phyloP scores from a whole-genome alignment of 768 basidiomycete species.

The Lactarius akahatsu region DNA sequence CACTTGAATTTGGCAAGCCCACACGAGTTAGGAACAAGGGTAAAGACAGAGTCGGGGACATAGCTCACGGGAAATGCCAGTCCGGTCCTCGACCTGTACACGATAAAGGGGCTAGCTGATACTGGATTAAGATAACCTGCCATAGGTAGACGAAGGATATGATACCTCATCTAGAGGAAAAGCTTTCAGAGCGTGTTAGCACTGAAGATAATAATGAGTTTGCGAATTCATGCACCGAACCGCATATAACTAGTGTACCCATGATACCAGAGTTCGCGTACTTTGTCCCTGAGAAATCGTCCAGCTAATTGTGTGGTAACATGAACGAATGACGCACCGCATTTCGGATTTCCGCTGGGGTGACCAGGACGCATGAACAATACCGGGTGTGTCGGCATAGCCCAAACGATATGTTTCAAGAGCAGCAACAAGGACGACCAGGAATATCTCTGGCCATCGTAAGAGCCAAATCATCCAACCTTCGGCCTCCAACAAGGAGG shows the following conservation, averaged over 20 bases:
- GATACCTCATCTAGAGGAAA: constrained; percentile 82
- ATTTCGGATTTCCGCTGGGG: constrained; percentile 53
- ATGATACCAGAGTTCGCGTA: constrained; percentile 84
- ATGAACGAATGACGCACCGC: constrained; percentile 44
- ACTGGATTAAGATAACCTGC: constrained; percentile 10
- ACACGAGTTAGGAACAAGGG: constrained; percentile 21
- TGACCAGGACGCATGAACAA: constrained; percentile 46
- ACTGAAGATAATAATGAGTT: constrained; percentile 26
- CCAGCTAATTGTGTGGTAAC: not conserved
- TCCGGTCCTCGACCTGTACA: constrained; percentile 88
- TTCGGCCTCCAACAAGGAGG: constrained; percentile 22
- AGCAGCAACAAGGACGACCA: constrained; percentile 41
- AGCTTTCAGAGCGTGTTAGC: constrained; percentile 44
- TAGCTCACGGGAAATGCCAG: constrained; percentile 73
- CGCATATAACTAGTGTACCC: constrained; percentile 89
- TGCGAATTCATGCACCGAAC: constrained; percentile 50
- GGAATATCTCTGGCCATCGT: constrained; percentile 52
- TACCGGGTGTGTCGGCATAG: constrained; percentile 14
- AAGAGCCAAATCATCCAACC: constrained; percentile 42
- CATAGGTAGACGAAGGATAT: constrained; percentile 15
- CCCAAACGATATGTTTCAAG: constrained; percentile 35
- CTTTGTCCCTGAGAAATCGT: constrained; percentile 52
- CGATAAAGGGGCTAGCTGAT: constrained; percentile 81
- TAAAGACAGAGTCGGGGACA: constrained; percentile 3
- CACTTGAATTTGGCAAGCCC: constrained; percentile 42